phyloP scores from a whole-genome alignment of 2,329 filamentous ascomycete genomes.

The Trichophyton schoenleinii region DNA sequence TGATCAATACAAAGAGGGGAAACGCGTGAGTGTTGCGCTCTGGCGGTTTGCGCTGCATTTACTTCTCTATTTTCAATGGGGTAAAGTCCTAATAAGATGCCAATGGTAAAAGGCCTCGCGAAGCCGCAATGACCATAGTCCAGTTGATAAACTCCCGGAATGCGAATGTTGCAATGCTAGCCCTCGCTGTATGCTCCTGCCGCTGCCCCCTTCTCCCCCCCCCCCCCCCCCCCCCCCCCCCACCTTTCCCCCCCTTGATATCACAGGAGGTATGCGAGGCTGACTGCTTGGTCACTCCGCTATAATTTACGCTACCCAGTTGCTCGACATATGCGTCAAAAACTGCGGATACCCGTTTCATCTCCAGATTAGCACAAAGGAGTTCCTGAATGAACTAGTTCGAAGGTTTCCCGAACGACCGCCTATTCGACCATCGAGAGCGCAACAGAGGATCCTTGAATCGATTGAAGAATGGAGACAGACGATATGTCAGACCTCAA shows the following conservation, averaged over 20 bases:
- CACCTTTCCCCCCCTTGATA: background rate
- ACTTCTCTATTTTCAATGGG: background rate
- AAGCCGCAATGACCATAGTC: conserved; percentile 86
- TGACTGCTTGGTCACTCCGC: background rate
- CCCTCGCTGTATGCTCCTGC: conserved; percentile 50
- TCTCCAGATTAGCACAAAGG: conserved; percentile 95
- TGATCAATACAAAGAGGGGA: conserved; percentile 96
- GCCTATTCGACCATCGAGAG: conserved; percentile 69
- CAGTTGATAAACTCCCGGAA: conserved; percentile 95
- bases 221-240: too few relatives aligned
- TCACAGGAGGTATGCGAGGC: background rate
- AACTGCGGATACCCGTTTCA: conserved; percentile 99
- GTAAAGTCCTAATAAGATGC: conserved; percentile 16
- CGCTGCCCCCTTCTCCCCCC: background rate
- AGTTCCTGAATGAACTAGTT: conserved; percentile 96
- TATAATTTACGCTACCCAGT: conserved; percentile 29
- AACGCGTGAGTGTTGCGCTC: conserved; percentile 47
- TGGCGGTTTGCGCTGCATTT: too few relatives aligned
- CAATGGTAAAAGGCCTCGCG: conserved; percentile 53
- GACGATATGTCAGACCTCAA: conserved; percentile 94
- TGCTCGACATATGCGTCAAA: conserved; percentile 98
- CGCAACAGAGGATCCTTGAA: conserved; percentile 86
- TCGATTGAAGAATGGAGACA: conserved; percentile 96
- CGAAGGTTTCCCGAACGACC: conserved; percentile 90
- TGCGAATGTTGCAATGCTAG: conserved; percentile 82